phyloP scores from a whole-genome alignment of 2,329 filamentous ascomycete species.

The Myrmaecium sp. region DNA sequence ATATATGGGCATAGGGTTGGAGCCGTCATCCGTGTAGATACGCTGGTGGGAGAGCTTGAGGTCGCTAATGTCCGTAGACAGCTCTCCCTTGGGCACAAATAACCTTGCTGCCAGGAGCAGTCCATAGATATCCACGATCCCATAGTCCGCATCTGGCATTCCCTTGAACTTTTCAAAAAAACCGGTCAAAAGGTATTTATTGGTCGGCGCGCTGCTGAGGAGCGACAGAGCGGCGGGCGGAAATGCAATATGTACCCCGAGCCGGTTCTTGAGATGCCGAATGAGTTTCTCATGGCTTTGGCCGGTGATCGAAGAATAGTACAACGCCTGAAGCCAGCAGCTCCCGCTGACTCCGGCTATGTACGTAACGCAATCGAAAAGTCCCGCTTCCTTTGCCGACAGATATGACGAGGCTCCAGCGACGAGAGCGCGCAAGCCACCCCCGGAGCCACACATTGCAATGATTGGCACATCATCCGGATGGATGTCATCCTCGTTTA shows the following conservation, averaged over 20 bases:
- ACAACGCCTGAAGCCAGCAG: conserved; percentile 86
- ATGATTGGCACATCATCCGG: conserved; percentile 87
- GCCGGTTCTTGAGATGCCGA: conserved; percentile 69
- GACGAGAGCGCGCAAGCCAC: conserved; percentile 75
- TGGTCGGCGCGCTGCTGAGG: conserved; percentile 77
- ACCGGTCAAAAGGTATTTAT: conserved; percentile 76
- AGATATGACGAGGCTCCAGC: conserved; percentile 79
- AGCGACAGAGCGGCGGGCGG: conserved; percentile 69
- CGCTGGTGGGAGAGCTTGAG: conserved; percentile 85
- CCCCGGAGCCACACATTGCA: conserved; percentile 86
- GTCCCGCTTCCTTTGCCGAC: conserved; percentile 66
- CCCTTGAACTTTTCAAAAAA: conserved; percentile 84
- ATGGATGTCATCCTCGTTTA: conserved; percentile 68
- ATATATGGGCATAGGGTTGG: conserved; percentile 83
- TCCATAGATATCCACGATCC: conserved; percentile 86
- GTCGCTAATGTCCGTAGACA: conserved; percentile 58
- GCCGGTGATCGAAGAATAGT: conserved; percentile 60
- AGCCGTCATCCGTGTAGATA: conserved; percentile 56
- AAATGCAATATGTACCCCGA: conserved; percentile 82
- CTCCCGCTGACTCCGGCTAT: conserved; percentile 90
- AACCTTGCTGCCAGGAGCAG: conserved; percentile 69
- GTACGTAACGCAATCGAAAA: conserved; percentile 91
- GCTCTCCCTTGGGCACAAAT: conserved; percentile 70
- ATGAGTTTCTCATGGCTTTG: conserved; percentile 54
- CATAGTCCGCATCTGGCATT: conserved; percentile 63